Base-by-base conservation (phyloP, 257 asterid genomes). In the Catharanthus roseus region DNA sequence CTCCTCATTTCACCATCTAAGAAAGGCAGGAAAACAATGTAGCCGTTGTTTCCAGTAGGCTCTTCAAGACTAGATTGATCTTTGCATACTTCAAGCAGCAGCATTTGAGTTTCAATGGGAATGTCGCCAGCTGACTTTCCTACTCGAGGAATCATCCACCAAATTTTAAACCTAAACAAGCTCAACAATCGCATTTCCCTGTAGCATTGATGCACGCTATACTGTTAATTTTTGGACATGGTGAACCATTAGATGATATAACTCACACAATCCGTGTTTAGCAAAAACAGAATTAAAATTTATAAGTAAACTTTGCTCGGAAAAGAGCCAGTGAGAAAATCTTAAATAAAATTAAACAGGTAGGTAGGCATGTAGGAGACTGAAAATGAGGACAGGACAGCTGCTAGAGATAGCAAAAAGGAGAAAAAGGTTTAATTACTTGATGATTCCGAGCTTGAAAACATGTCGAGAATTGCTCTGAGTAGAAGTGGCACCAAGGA, bases 111-210 rank as follows among this genome's bases (percentile, higher is more conserved):
- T 77, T 88, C 96, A 66, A 85, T n/a, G 9, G 90, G 92, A 62
- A 85, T 78, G 26, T 86, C 96, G 44, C 88, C 69, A 4, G 76
- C 90, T 1, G 80, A 85, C 72, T 75, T 85, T 63, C 96, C 96
- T 1, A 86, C 75, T 7, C 88, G 87, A 4, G 96, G 96, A 54
- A 85, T 88, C 88, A 85, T 86, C 92, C 92, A 88, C 92, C 95
- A 86, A 29, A 88, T 83, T 72, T 85, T 88, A 72, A 82, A 82
- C 3, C 79, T 74, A 71, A 83, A 88, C n/a, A 88, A 86, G 71
- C 96, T 78, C 81, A 88, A 64, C 76, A 88, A 83, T 75, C 81
- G 83, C 81, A 62, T 70, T 6, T 82, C 73, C 75, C 92, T 86
- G 84, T 29, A 75, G 0, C 11, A 34, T 41, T 44, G 23, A 15